Base-by-base conservation (phyloP, 345 rosid species). In the Trapa bicornis region DNA sequence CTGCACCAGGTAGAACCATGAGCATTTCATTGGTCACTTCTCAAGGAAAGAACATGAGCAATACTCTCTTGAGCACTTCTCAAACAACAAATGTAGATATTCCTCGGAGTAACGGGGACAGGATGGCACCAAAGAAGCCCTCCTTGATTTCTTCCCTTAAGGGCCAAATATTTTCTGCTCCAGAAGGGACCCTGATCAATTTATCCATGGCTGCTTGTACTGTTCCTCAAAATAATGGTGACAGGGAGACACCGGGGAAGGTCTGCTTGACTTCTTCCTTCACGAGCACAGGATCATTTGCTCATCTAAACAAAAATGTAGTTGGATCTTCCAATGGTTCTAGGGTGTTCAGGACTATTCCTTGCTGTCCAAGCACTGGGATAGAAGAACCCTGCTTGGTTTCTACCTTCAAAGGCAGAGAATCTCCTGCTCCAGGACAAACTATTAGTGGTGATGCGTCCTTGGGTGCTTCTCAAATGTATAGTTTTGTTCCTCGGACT, bases 391-490 rank as follows among this genome's bases (percentile, higher is more conserved):
- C 29, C 17, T 54, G 6, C 60, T 54, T 9, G 11, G 7, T n/a
- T 17, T 16, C 60, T 54, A 17, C 60, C 33, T 9, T 54, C 60
- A 54, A 4, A n/a, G 60, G 33, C 60, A 6, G 6, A 54, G 60
- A 54, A 54, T 16, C 60, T 29, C 17, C 60, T 54, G 29, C 6
- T 54, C 9, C 60, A 17, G 33, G 60, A 54, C 17, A 11, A 29
- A 3, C 16, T 1, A 17, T 29, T n/a, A 17, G 1, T n/a, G 17
- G 1, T n/a, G 17, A 54, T 54, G 29, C 33, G 6, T 17, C 0
- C 8, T 17, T 57, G 37, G 61, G 14, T 57, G 14, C 61, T 32
- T 57, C 61, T 57, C 36, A 57, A 57, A 67, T 47, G 66, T 52
- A 57, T 62, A 77, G 67, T 2, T 6, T 7, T 29, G 61, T 57